phyloP scores from a whole-genome alignment of 208 protist genomes.

The Trichomonas vaginalis region DNA sequence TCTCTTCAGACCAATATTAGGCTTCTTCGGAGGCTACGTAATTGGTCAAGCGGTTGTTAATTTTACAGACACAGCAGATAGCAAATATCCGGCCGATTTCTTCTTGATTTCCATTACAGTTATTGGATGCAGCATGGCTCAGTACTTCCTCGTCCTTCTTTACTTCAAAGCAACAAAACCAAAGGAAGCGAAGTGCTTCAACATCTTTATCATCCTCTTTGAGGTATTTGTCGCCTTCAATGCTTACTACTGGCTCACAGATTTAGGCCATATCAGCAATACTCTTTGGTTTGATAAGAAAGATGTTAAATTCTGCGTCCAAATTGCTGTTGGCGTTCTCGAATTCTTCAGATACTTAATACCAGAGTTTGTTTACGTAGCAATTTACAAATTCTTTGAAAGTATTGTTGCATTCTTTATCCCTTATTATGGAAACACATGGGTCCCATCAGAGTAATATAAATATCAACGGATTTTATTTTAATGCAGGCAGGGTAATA shows the following conservation, averaged over 20 bases:
- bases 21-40: neutral
- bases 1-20: neutral
- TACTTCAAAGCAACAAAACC: neutral
- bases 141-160: neutral
- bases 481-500: no score
- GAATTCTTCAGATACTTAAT: neutral
- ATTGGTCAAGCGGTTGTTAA: neutral
- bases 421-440: slow-evolving; percentile 6
- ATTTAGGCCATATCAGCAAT: neutral
- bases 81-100: neutral
- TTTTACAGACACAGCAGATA: neutral
- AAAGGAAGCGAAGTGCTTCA: neutral
- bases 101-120: neutral
- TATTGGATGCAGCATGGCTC: neutral
- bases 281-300: neutral
- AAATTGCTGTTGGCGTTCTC: neutral
- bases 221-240: neutral
- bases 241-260: neutral
- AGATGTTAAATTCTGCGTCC: neutral
- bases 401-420: neutral
- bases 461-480: neutral
- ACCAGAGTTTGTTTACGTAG: neutral
- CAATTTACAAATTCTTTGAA: neutral
- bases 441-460: neutral
- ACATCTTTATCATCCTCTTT: neutral